phyloP scores from a whole-genome alignment of 768 basidiomycete genomes.

The Russula foetens region DNA sequence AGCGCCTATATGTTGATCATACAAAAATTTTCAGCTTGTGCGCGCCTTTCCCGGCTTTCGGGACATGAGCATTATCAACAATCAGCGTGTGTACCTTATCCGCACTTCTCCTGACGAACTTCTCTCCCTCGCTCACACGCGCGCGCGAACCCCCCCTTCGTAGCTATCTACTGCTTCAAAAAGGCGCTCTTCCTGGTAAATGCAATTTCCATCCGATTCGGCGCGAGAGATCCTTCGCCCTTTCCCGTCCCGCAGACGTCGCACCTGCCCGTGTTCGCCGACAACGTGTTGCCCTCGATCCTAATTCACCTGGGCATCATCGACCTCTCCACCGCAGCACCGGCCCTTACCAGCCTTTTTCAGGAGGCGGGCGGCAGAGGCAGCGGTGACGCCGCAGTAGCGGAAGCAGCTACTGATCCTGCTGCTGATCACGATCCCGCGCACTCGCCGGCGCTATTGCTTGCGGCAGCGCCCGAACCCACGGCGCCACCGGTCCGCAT shows the following conservation, averaged over 20 bases:
- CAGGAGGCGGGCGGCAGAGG: slow-evolving; percentile 33
- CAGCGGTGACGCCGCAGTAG: neutral
- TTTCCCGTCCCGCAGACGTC: slow-evolving; percentile 57
- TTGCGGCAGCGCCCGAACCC: slow-evolving; percentile 27
- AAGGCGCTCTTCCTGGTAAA: slow-evolving; percentile 81
- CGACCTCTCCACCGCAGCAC: slow-evolving; percentile 42
- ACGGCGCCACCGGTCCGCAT: slow-evolving; percentile 17
- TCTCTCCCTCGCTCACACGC: neutral
- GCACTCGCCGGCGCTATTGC: slow-evolving; percentile 31
- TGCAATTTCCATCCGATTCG: slow-evolving; percentile 60
- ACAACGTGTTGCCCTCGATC: slow-evolving; percentile 80
- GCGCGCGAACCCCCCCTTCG: neutral
- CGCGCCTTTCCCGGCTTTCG: slow-evolving; percentile 73
- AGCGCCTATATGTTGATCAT: slow-evolving; percentile 10
- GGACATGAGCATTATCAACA: slow-evolving; percentile 65
- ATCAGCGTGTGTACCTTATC: slow-evolving; percentile 41
- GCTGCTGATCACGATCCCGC: neutral
- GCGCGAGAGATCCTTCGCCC: slow-evolving; percentile 39
- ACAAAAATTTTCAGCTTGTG: slow-evolving; percentile 46
- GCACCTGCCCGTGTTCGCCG: slow-evolving; percentile 60
- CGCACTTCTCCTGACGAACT: neutral
- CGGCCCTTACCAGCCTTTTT: slow-evolving; percentile 40
- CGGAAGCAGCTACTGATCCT: no score
- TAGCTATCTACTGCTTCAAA: slow-evolving; percentile 85
- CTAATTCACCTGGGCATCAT: slow-evolving; percentile 71